These are phyloP conservation scores for Spergularia bocconei DNA, from an alignment of 148 eudicot species.

Conservation along the genomic window DNA sequence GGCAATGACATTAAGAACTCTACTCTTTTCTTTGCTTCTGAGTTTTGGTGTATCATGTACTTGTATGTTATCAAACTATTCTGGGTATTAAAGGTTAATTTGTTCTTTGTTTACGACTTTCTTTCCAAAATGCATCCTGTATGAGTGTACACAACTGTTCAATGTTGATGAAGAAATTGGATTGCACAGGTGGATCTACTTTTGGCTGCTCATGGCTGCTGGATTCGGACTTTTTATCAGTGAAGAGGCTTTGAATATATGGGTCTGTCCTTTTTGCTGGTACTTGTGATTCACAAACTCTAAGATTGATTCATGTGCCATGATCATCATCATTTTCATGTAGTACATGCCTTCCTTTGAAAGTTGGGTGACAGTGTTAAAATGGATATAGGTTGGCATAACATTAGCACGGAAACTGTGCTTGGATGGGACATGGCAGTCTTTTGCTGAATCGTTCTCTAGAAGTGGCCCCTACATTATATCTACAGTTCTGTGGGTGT, in stretches of 20 bases:
- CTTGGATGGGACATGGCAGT: conserved; percentile 89
- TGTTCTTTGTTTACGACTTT: background rate
- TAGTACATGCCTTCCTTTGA: conserved; percentile 7
- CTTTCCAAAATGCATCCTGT: too few species aligned
- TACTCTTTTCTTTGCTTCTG: background rate
- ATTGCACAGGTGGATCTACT: conserved; percentile 74
- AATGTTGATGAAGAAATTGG: conserved; percentile 1
- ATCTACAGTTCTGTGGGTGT: conserved; percentile 85
- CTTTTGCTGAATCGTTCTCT: conserved; percentile 75
- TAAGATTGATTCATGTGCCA: conserved; percentile 2
- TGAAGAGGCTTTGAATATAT: conserved; percentile 98
- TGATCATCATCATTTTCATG: background rate
- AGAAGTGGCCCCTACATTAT: conserved; percentile 70
- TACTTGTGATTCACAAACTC: conserved; percentile 56
- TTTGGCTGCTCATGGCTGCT: conserved; percentile 98
- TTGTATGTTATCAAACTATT: background rate
- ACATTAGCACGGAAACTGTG: conserved; percentile 61
- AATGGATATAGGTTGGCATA: conserved; percentile 70
- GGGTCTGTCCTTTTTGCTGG: conserved; percentile 79
- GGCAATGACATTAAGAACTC: background rate
- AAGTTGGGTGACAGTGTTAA: conserved; percentile 5
- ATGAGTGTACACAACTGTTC: conserved; percentile 2
- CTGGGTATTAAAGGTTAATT: too few species aligned
- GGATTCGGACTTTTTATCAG: conserved; percentile 89
- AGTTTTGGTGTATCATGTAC: background rate